phyloP scores from a whole-genome alignment of 352 stramenopile genomes.

The Pythium periplocum region DNA sequence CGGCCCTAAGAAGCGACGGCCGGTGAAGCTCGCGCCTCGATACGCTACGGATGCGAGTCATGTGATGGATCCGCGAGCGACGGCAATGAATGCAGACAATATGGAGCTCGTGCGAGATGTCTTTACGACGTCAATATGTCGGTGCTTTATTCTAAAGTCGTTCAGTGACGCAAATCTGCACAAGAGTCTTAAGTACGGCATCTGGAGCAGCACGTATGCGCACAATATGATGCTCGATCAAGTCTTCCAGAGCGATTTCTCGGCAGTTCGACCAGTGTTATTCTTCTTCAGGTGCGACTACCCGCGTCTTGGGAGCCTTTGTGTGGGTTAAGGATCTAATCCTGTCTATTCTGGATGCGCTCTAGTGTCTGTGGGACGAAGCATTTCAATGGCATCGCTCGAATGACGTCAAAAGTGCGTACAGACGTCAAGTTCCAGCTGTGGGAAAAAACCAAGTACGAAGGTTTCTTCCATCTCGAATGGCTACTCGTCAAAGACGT shows the following conservation, averaged over 20 bases:
- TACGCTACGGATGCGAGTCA: constrained; percentile 13
- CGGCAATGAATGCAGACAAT: constrained; percentile 17
- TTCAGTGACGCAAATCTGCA: constrained; percentile 85
- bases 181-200: constrained; percentile 80
- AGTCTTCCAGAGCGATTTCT: constrained; percentile 66
- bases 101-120: constrained; percentile 42
- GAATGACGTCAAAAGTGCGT: constrained; percentile 64
- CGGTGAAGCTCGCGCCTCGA: constrained; percentile 41
- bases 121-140: constrained; percentile 55
- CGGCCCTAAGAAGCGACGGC: constrained; percentile 22
- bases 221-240: constrained; percentile 67
- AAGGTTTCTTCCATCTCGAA: constrained; percentile 74
- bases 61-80: background rate
- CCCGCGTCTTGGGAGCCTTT: too few species aligned
- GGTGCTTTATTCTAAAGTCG: constrained; percentile 81
- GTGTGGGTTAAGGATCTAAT: too few species aligned
- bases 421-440: constrained; percentile 50
- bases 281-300: constrained; percentile 69
- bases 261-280: constrained; percentile 53
- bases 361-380: constrained; percentile 63
- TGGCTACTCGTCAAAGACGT: constrained; percentile 84
- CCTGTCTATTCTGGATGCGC: background rate
- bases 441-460: constrained; percentile 84
- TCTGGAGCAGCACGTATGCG: constrained; percentile 74
- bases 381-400: constrained; percentile 73